Conservation (phyloP, 306 rosid genomes). For the Casuarina glauca region DNA sequence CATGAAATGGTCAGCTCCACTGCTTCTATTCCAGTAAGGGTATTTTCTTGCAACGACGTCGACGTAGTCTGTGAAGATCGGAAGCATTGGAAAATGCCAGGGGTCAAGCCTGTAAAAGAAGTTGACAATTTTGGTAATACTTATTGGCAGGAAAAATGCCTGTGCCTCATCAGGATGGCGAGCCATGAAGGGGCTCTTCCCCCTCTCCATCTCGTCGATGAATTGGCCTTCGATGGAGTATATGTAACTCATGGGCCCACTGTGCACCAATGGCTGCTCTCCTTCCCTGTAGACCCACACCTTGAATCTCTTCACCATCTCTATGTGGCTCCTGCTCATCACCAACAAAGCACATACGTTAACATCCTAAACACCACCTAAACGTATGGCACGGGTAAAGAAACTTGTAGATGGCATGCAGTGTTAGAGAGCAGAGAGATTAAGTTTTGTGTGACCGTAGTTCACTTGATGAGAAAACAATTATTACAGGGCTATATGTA, state of each 20-base stretch:
- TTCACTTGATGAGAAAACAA: too few relatives aligned
- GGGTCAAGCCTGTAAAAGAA: constrained; percentile 35
- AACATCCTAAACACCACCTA: too few relatives aligned
- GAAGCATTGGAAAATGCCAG: constrained; percentile 29
- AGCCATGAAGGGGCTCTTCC: constrained; percentile 35
- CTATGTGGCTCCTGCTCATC: constrained; percentile 52
- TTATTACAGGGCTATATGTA: too few relatives aligned
- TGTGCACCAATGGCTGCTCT: constrained; percentile 54
- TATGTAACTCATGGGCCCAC: constrained; percentile 62
- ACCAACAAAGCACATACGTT: too few relatives aligned
- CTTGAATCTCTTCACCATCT: constrained; percentile 66
- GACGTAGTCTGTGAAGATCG: constrained; percentile 45
- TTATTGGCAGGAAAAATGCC: constrained; percentile 51
- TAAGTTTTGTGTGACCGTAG: too few relatives aligned
- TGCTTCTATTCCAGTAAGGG: constrained; percentile 63
- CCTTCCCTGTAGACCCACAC: constrained; percentile 68
- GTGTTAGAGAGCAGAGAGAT: too few relatives aligned
- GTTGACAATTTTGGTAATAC: constrained; percentile 45
- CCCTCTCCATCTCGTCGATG: constrained; percentile 62
- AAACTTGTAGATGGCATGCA: too few relatives aligned
- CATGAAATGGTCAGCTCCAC: constrained; percentile 72
- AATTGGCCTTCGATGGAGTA: constrained; percentile 73
- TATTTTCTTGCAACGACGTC: constrained; percentile 27
- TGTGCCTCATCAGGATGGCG: constrained; percentile 53
- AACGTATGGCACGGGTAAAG: too few relatives aligned